phyloP scores from a whole-genome alignment of 306 rosid species.

The Boehmeria nivea region DNA sequence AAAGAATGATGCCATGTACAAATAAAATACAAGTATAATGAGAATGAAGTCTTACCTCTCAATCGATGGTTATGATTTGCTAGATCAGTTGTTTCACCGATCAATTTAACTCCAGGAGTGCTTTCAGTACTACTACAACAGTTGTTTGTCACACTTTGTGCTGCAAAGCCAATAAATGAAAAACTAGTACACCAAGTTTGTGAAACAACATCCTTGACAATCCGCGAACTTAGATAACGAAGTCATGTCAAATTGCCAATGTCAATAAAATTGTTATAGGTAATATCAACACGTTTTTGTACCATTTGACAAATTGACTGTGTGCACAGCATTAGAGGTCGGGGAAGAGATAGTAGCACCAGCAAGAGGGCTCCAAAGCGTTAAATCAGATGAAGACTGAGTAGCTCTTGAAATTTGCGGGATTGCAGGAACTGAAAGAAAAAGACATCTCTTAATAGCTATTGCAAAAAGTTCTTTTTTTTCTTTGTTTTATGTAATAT shows the following conservation, averaged over 20 bases:
- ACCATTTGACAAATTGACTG: conserved; percentile 39
- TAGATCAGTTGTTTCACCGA: conserved; percentile 54
- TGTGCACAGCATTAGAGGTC: conserved; percentile 50
- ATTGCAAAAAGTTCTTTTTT: no score
- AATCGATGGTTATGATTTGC: conserved; percentile 45
- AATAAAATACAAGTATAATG: no score
- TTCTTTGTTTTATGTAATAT: not conserved
- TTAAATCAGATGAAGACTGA: conserved; percentile 67
- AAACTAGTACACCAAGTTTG: no score
- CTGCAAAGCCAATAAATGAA: conserved; percentile 29
- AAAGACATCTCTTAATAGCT: no score
- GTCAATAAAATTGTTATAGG: no score
- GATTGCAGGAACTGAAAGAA: conserved; percentile 44
- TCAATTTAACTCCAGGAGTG: conserved; percentile 37
- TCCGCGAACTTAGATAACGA: no score
- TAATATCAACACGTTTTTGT: no score
- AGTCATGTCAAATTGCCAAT: no score
- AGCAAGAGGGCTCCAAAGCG: conserved; percentile 43
- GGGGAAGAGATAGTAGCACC: conserved; percentile 48
- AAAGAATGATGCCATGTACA: no score
- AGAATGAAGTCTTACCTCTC: conserved; percentile 49
- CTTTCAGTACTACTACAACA: conserved; percentile 75
- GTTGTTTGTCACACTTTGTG: conserved; percentile 46
- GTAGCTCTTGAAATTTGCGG: conserved; percentile 53
- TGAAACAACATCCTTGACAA: no score